Percentiles rank a stretch among this genome's conserved stretches.
Evolutionary conservation across 345 rosid species (phyloP).

Genomic region (Capsella bursapastoris): DNA sequence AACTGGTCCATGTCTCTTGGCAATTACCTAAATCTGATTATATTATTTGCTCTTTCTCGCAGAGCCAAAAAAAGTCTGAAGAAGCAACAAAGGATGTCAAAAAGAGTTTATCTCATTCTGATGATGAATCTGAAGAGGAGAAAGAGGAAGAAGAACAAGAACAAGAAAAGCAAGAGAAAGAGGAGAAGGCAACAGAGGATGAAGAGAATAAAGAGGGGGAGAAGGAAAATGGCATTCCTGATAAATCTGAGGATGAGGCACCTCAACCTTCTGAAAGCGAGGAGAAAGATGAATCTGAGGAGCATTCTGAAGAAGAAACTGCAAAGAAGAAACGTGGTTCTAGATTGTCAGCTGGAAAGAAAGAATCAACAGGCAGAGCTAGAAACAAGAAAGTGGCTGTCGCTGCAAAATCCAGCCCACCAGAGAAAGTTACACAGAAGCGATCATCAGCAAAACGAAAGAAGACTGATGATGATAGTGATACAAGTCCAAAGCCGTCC

Average conservation of each 20-base stretch:
- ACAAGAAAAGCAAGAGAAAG: constrained; percentile 63
- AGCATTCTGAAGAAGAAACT: constrained; percentile 70
- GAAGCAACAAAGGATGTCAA: constrained; percentile 49
- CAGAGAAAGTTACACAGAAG: constrained; percentile 57
- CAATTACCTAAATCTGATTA: constrained; percentile 17
- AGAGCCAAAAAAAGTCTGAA: constrained; percentile 65
- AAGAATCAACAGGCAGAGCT: constrained; percentile 61
- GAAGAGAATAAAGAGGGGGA: constrained; percentile 53
- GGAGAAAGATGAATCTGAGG: constrained; percentile 59
- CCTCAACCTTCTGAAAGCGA: constrained; percentile 77
- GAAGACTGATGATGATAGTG: constrained; percentile 65
- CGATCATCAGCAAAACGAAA: constrained; percentile 52
- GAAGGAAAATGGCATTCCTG: constrained; percentile 58
- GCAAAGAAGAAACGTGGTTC: constrained; percentile 59
- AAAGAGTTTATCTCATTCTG: constrained; percentile 54
- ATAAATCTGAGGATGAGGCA: constrained; percentile 45
- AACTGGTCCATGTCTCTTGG: constrained; percentile 1
- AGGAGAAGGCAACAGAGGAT: constrained; percentile 57
- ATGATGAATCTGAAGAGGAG: constrained; percentile 57
- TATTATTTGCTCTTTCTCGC: constrained; percentile 24
- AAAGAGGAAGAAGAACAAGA: constrained; percentile 41
- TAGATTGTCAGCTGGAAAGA: constrained; percentile 52
- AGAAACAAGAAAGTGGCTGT: constrained; percentile 55
- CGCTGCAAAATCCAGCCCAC: constrained; percentile 56
- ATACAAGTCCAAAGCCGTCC: constrained; percentile 59